Evolutionary conservation across 1,139 yeast genomes (phyloP).

Genomic region (Yamadazyma spencermartinsiae): DNA sequence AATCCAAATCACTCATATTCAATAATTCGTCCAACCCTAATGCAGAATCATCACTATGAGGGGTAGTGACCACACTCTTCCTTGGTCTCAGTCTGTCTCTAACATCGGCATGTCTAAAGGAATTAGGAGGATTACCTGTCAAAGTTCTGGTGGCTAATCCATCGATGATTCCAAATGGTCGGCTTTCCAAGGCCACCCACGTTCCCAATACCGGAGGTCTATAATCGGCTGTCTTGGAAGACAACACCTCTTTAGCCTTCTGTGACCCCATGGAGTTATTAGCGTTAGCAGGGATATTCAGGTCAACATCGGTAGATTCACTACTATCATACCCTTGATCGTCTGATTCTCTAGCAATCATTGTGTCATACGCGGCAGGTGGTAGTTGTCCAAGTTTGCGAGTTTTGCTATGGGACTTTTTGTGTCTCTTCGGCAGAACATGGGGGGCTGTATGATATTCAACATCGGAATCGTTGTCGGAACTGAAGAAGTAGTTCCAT

Average conservation of each 20-base stretch:
- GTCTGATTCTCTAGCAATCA: slow-evolving; percentile 7
- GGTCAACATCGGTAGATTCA: slow-evolving; percentile 92
- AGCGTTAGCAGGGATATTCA: slow-evolving; percentile 59
- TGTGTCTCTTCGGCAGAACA: slow-evolving; percentile 1
- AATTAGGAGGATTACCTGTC: slow-evolving; percentile 12
- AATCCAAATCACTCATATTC: slow-evolving; percentile 86
- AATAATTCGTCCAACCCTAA: slow-evolving; percentile 81
- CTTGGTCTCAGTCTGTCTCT: slow-evolving; percentile 19
- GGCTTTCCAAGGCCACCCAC: slow-evolving; percentile 77
- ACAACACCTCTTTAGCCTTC: slow-evolving; percentile 83
- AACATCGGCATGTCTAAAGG: slow-evolving; percentile 5
- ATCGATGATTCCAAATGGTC: slow-evolving; percentile 92
- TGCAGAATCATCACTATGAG: slow-evolving; percentile 54
- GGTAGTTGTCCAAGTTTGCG: neutral
- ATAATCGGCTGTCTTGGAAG: slow-evolving; percentile 80
- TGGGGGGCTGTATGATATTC: slow-evolving; percentile 28
- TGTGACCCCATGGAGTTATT: slow-evolving; percentile 62
- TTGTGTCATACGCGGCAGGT: slow-evolving; percentile 1
- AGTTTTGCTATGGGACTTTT: slow-evolving; percentile 2
- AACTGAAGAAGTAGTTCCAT: slow-evolving; percentile 56
- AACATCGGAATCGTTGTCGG: slow-evolving; percentile 38
- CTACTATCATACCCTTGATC: slow-evolving; percentile 49
- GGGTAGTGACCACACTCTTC: slow-evolving; percentile 21
- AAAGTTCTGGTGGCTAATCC: slow-evolving; percentile 87
- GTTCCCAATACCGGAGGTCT: slow-evolving; percentile 92